Evolutionary conservation across 768 basidiomycete species (phyloP).

Genomic region (Leccinum variicolor): DNA sequence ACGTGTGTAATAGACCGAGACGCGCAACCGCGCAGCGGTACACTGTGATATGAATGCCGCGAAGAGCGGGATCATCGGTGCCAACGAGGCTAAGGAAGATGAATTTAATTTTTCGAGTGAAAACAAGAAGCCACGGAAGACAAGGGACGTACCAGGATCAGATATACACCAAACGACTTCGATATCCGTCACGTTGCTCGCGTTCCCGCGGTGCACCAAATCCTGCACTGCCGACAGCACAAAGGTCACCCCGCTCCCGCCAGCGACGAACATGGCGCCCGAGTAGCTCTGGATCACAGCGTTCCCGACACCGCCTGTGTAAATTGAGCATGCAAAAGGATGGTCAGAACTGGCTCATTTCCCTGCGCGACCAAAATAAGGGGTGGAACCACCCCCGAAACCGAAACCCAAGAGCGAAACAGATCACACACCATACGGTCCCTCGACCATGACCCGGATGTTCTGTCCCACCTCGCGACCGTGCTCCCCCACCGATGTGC

Average conservation of each 20-base stretch:
- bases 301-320: slow-evolving; percentile 55
- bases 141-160: slow-evolving; percentile 41
- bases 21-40: slow-evolving; percentile 41
- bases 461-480: slow-evolving; percentile 23
- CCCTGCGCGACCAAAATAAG: neutral
- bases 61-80: slow-evolving; percentile 49
- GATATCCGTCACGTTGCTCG: slow-evolving; percentile 55
- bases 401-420: neutral
- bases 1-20: slow-evolving; percentile 59
- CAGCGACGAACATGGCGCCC: slow-evolving; percentile 63
- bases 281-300: slow-evolving; percentile 64
- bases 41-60: slow-evolving; percentile 44
- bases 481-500: slow-evolving; percentile 31
- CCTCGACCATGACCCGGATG: slow-evolving; percentile 47
- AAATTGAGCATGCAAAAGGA: neutral
- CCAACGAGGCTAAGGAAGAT: slow-evolving; percentile 36
- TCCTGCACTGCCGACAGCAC: slow-evolving; percentile 62
- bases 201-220: slow-evolving; percentile 46
- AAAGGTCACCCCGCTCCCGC: slow-evolving; percentile 77
- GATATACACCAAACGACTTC: slow-evolving; percentile 70
- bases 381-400: neutral
- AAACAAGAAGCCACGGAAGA: neutral
- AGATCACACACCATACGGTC: slow-evolving; percentile 45
- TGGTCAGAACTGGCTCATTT: neutral
- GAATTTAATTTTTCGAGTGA: neutral